Base-by-base conservation (phyloP, 768 basidiomycete species). In the Russula sp. region DNA sequence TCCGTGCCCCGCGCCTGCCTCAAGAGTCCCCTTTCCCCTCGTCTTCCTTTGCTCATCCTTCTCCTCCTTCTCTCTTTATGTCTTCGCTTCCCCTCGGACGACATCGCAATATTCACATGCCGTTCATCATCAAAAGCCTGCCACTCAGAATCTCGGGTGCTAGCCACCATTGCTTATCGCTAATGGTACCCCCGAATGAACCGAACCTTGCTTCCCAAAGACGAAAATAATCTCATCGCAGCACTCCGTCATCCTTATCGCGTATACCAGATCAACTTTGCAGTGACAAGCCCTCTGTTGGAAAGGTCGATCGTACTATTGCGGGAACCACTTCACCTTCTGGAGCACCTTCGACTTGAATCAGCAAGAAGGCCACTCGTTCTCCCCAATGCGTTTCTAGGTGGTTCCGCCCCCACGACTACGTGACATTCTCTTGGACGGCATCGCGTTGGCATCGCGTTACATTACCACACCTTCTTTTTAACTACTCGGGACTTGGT, bases 121-220 rank as follows among this genome's bases (percentile, higher is more conserved):
- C n/a, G n/a, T n/a, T n/a, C n/a, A n/a, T 20, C 16, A 47, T 20
- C 39, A 18, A 25, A 38, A 38, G 25, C 59, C 43, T 11, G 36
- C 47, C 43, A 47, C 36, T 9, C 29, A 46, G 9, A 16, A 38
- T 11, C 10, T 46, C 11, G 18, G 34, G 20, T 56, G 18, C 35
- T 60, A 43, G 46, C 52, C 59, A 10, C 29, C 52, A 9, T 47
- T 60, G 13, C 52, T 52, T 18, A 60, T 60, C 59, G 29, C 52
- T n/a, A 54, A 38, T 53, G 46, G 35, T 60, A 48, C 11, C 52
- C 46, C 9, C 35, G 45, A 7, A 38, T 18, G 10, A 46, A 13
- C 14, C 42, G 36, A 8, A 25, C n/a, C 6, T 14, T 16, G 13
- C 9, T 3, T 35, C 42, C 34, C n/a, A 35, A 46, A 11, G 59